Percentiles rank a stretch among this genome's conserved stretches.
Evolutionary conservation across 345 rosid species (phyloP).

Genomic region (Lumnitzera littorea): DNA sequence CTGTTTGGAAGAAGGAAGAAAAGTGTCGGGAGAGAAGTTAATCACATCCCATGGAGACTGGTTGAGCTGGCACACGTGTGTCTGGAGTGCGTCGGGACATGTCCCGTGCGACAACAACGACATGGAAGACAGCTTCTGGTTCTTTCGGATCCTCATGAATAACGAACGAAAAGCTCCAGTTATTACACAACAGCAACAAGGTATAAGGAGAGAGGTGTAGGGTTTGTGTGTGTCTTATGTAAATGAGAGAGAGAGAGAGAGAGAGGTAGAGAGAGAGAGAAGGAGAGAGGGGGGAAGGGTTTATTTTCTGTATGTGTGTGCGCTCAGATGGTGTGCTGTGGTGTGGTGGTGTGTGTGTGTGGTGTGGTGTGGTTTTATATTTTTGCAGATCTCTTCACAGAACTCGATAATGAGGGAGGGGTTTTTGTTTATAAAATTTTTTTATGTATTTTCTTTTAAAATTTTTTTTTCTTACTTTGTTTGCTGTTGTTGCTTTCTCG

Average conservation of each 20-base stretch:
- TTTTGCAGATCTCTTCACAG: slow-evolving; percentile 57
- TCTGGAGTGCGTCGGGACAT: slow-evolving; percentile 29
- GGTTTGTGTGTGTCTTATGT: too few species aligned
- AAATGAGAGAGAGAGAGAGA: too few species aligned
- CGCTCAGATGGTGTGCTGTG: neutral
- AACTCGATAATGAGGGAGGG: slow-evolving; percentile 47
- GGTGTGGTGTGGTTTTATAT: slow-evolving; percentile 12
- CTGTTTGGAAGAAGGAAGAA: slow-evolving; percentile 15
- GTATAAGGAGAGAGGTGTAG: too few species aligned
- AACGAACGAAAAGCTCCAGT: slow-evolving; percentile 3
- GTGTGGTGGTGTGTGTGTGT: slow-evolving; percentile 7
- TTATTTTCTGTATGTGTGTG: neutral
- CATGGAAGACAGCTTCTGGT: slow-evolving; percentile 54
- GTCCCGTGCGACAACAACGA: slow-evolving; percentile 19
- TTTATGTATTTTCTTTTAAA: too few species aligned
- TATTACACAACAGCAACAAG: slow-evolving; percentile 1
- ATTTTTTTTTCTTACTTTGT: too few species aligned
- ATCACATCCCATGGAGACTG: slow-evolving; percentile 99
- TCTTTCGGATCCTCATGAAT: slow-evolving; percentile 91
- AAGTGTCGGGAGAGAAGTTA: slow-evolving; percentile 25
- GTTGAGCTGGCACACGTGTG: slow-evolving; percentile 84
- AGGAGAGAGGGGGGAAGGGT: too few species aligned
- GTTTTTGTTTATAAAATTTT: too few species aligned
- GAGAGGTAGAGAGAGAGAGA: too few species aligned
- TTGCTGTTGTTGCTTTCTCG: too few species aligned